phyloP scores from a whole-genome alignment of 1,284 basidiomycete genomes.

The Malassezia caprae region DNA sequence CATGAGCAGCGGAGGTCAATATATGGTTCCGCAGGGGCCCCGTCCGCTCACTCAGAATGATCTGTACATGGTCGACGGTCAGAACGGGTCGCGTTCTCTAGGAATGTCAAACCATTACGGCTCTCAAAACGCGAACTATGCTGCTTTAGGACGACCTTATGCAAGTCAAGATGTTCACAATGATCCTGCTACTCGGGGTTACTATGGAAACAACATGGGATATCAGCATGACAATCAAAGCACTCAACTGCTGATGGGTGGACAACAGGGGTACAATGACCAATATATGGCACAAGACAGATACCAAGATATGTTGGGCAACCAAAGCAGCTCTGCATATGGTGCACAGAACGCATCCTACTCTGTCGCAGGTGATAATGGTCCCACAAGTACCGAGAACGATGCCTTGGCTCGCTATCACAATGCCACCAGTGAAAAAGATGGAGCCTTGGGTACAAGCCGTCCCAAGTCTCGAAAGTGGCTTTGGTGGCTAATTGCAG shows the following conservation, averaged over 20 bases:
- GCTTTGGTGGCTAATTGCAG: conserved; percentile 20
- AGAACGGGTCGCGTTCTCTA: background rate
- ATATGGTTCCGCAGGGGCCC: background rate
- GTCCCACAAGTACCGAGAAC: background rate
- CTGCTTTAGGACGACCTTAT: background rate
- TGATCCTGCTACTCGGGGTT: background rate
- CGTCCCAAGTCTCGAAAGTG: conserved; percentile 1
- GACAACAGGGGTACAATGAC: background rate
- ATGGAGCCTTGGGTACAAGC: background rate
- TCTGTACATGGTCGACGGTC: background rate
- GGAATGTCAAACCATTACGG: background rate
- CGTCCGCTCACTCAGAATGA: background rate
- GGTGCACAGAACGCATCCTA: background rate
- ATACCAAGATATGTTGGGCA: background rate
- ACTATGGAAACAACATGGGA: background rate
- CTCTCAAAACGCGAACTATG: background rate
- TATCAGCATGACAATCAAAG: background rate
- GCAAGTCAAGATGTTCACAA: background rate
- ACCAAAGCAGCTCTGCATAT: background rate
- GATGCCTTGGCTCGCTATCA: background rate
- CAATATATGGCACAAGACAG: background rate
- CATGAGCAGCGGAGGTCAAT: background rate
- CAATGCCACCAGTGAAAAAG: background rate
- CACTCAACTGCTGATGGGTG: background rate
- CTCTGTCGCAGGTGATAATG: background rate